Base-by-base conservation (phyloP, 1,139 yeast genomes). In the Kodamaea sp. region DNA sequence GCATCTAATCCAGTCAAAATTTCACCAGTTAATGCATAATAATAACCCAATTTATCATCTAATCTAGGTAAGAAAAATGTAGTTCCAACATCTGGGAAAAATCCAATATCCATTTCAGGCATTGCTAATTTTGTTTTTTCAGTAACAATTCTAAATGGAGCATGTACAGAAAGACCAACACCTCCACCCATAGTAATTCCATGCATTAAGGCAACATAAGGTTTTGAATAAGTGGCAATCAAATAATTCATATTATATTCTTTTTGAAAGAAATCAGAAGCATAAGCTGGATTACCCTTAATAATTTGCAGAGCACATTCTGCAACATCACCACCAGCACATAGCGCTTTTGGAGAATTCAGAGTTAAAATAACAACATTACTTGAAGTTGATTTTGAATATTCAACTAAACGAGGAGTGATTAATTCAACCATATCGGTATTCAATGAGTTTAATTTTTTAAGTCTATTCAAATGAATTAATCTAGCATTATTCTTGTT, bases 171-270 rank as follows among this genome's bases (percentile, higher is more conserved):
- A 40, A 92, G 69, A 3, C 98, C 98, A 32, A 88, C 96, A 52
- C 98, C 98, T 39, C 98, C 98, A 41, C 98, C 98, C 96, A 92
- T 88, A 29, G 94, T 88, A 54, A 92, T 88, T 25, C 97, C 97
- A 57, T 92, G 84, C 81, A 86, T 84, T 33, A 89, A 57, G 1
- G 96, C 73, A 12, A 92, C 81, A 48, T 85, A 76, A 1, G 98
- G 97, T 65, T 89, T 92, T 43, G 82, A 72, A 57, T 79, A 88
- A 10, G 94, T 82, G 11, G 95, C 83, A 49, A 90, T 72, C 41
- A 83, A 69, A 55, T 83, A 87, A 65, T 92, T 83, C 56, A 92
- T 68, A 46, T 82, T 79, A 66, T 92, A 92, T 64, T 92, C 98
- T 44, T 73, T 63, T 47, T 79, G 78, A 67, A 92, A 92, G 62